Conservation (phyloP, 2,329 filamentous ascomycete species). For the Exophiala oligosperma region DNA sequence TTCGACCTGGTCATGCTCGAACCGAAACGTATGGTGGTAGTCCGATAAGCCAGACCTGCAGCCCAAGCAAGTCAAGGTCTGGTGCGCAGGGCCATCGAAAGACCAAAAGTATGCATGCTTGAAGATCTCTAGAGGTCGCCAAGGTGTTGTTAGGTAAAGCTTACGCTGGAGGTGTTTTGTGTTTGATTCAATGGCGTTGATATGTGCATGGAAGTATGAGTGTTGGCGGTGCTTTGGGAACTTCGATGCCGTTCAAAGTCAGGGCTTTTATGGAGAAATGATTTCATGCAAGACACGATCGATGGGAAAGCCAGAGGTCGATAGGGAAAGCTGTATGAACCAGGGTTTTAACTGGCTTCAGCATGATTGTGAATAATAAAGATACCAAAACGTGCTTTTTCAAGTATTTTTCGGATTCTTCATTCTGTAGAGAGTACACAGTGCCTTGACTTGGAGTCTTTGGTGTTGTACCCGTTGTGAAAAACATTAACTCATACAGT, state of each 20-base stretch:
- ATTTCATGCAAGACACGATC: slow-evolving; percentile 20
- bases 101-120: slow-evolving; percentile 28
- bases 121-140: slow-evolving; percentile 4
- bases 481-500: too few relatives aligned
- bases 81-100: slow-evolving; percentile 25
- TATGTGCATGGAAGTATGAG: neutral
- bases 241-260: neutral
- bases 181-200: slow-evolving; percentile 3
- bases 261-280: slow-evolving; percentile 11
- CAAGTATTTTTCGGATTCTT: too few relatives aligned
- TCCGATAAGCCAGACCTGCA: slow-evolving; percentile 24
- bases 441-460: neutral
- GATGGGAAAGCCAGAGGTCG: slow-evolving; percentile 8
- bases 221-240: neutral
- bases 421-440: neutral
- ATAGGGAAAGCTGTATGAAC: neutral
- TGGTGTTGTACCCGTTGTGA: neutral
- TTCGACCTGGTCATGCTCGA: slow-evolving; percentile 25
- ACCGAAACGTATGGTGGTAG: slow-evolving; percentile 29
- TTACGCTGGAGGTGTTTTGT: neutral
- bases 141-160: neutral
- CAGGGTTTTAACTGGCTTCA: neutral
- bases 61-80: slow-evolving; percentile 21
- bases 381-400: neutral
- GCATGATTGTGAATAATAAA: slow-evolving; percentile 2